These are phyloP conservation scores for Grosmannia huntii DNA, from an alignment of 2,329 filamentous ascomycete species.

Conservation along the genomic window DNA sequence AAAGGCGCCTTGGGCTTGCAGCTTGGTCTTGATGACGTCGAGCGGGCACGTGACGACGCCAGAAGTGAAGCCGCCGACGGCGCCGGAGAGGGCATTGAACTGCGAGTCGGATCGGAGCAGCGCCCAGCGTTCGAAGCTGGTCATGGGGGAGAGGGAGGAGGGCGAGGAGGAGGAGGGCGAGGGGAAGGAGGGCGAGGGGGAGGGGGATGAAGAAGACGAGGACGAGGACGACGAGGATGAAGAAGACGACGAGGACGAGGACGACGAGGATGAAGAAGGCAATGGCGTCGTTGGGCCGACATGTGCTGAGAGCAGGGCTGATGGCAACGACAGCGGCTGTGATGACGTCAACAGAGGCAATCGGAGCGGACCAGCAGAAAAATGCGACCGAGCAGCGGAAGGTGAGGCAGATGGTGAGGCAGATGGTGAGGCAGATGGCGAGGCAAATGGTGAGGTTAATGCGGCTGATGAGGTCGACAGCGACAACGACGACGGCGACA, in stretches of 20 bases:
- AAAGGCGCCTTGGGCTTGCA: constrained; percentile 90
- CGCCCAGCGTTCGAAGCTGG: constrained; percentile 31
- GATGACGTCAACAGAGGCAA: neutral
- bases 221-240: too few species aligned
- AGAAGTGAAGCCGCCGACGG: constrained; percentile 80
- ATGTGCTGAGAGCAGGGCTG: neutral
- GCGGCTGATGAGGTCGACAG: neutral
- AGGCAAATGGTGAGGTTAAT: neutral
- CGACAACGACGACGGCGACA: neutral
- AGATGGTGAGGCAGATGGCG: neutral
- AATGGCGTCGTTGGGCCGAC: neutral
- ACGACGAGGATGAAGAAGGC: neutral
- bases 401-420: neutral
- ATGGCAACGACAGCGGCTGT: neutral
- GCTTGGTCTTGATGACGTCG: constrained; percentile 97
- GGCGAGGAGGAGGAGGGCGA: too few species aligned
- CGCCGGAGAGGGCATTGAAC: constrained; percentile 78
- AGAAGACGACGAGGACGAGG: neutral
- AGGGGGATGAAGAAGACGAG: too few species aligned
- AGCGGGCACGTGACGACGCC: constrained; percentile 92
- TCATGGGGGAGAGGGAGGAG: neutral
- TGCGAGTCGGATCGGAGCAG: constrained; percentile 43
- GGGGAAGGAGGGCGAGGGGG: neutral
- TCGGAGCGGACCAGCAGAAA: neutral
- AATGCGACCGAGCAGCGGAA: neutral